Conservation (phyloP, 371 early-diverging fungal genomes). For the Nematocida parisii region DNA sequence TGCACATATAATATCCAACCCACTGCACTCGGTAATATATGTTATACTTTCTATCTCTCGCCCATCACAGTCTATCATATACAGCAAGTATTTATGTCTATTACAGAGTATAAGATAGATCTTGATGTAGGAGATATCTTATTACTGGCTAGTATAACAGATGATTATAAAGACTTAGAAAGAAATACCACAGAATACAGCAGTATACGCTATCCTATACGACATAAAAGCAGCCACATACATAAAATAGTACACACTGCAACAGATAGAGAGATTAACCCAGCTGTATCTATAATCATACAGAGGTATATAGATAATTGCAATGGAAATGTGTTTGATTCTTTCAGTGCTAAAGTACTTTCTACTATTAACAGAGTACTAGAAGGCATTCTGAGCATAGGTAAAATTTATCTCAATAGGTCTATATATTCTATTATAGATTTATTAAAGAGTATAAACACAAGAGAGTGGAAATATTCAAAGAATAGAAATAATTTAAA, state of each 20-base stretch:
- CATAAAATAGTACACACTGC: background rate
- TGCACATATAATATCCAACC: background rate
- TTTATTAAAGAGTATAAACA: background rate
- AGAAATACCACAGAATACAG: background rate
- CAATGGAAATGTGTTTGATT: background rate
- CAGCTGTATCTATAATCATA: slow-evolving; percentile 4
- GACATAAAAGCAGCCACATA: background rate
- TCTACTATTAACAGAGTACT: background rate
- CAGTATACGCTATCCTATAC: background rate
- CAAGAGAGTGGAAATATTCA: slow-evolving; percentile 16
- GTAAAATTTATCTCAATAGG: background rate
- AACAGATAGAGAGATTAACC: background rate
- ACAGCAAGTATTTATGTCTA: background rate
- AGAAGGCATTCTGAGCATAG: background rate
- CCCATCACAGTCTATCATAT: slow-evolving; percentile 2
- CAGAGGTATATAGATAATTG: background rate
- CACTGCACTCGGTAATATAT: slow-evolving; percentile 6
- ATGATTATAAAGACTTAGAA: slow-evolving; percentile 15
- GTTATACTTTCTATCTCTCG: slow-evolving; percentile 1
- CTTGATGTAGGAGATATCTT: slow-evolving; percentile 37
- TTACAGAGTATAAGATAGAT: background rate
- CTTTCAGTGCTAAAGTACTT: background rate
- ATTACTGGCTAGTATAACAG: slow-evolving; percentile 27
- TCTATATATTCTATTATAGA: background rate
- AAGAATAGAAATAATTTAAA: background rate